Evolutionary conservation across 2,329 filamentous ascomycete species (phyloP), one percentile per base, ranked within the genome.

Genomic region (Alternaria burnsii): DNA sequence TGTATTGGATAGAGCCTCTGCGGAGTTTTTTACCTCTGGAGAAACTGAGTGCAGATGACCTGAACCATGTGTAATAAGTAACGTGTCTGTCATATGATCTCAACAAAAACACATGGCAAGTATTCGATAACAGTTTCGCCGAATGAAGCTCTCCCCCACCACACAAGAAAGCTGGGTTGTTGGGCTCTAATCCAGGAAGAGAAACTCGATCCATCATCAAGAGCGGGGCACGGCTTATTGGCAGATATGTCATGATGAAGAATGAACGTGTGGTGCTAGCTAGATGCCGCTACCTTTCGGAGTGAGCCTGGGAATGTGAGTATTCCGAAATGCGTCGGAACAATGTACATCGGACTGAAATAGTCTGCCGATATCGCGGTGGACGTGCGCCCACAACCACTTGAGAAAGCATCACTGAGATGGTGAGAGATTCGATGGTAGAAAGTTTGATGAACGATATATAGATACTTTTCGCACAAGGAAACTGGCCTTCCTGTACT

Each of bases 201-300:
- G 52, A 22, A 18, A 51, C 40, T 12, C 30, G 9, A 30, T 59
- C 40, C 44, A 12, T 38, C n/a, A 26, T 41, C 42, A n/a, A 22
- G 47, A 43, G 56, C 56, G 56, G 56, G 56, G 57, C 16, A 20
- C 10, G 9, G n/a, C 8, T 36, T 9, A 22, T n/a, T 55, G 16
- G 24, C 10, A 30, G 4, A 36, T 22, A 55, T 48, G 57, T 59
- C 43, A 44, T 43, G 14, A 51, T 44, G 30, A 22, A 26, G 30
- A 42, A 22, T 48, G 20, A 20, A 38, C 7, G 18, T 24, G 38
- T 55, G 38, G 26, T 36, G 14, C 34, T 50, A 34, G 32, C 18
- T 22, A 38, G 14, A 28, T 16, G 38, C 41, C 41, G n/a, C 26
- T 20, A 41, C 18, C 40, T 53, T 26, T 52, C 41, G 47, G 55